These are phyloP conservation scores for Pyracantha coccinea DNA, from an alignment of 331 rosid species.

Conservation along the genomic window DNA sequence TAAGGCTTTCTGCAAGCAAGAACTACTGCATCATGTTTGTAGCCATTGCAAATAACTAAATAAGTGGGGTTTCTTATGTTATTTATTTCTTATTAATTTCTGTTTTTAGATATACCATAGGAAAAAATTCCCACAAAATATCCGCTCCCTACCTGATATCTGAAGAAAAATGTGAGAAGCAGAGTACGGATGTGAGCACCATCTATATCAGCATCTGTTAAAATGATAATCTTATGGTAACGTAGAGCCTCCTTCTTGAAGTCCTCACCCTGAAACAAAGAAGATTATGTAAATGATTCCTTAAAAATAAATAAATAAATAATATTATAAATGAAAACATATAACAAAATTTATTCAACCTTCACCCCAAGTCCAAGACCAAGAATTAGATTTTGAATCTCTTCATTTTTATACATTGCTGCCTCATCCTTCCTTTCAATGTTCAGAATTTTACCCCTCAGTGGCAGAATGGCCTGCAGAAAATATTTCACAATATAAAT, in stretches of 20 bases:
- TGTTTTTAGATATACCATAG: too few species aligned
- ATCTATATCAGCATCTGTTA: slow-evolving; percentile 98
- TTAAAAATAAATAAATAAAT: not conserved
- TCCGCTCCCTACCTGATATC: slow-evolving; percentile 73
- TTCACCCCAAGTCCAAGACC: slow-evolving; percentile 98
- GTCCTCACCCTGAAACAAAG: slow-evolving; percentile 73
- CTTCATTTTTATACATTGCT: slow-evolving; percentile 95
- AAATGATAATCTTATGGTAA: slow-evolving; percentile 85
- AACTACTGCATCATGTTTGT: slow-evolving; percentile 29
- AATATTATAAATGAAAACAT: not conserved
- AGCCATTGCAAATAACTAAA: not conserved
- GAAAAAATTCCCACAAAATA: too few species aligned
- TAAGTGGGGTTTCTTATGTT: not conserved
- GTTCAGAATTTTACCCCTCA: slow-evolving; percentile 95
- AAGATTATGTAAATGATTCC: not conserved
- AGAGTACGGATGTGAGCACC: slow-evolving; percentile 96
- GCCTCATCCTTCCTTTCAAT: slow-evolving; percentile 94
- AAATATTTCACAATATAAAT: slow-evolving; percentile 6
- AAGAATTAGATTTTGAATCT: slow-evolving; percentile 87
- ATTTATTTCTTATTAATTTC: too few species aligned
- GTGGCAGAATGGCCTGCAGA: slow-evolving; percentile 95
- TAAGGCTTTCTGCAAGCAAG: slow-evolving; percentile 72
- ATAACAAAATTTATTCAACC: slow-evolving; percentile 31
- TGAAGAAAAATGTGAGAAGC: slow-evolving; percentile 82
- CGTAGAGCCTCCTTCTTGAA: slow-evolving; percentile 84